Evolutionary conservation across 2,329 filamentous ascomycete species (phyloP).

Genomic region (Stachybotrys chartarum): DNA sequence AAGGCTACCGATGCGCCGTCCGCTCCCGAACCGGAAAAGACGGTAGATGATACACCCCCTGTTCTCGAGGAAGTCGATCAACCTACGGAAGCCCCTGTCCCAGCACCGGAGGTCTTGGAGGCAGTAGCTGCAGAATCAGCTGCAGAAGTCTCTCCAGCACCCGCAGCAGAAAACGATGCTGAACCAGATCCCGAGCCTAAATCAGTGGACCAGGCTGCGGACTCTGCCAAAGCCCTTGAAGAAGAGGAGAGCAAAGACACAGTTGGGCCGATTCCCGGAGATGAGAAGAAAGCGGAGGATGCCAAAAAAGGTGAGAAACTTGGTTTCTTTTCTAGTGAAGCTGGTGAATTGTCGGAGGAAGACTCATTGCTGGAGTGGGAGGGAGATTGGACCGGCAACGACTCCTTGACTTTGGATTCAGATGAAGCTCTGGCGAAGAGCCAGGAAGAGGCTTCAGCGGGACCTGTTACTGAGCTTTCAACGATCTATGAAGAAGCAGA

Average conservation of each 20-base stretch:
- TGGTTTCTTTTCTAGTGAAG: conserved; percentile 29
- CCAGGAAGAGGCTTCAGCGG: conserved; percentile 9
- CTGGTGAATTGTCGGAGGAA: conserved; percentile 25
- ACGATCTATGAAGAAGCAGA: neutral
- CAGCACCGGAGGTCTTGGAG: neutral
- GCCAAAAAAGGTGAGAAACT: conserved; percentile 37
- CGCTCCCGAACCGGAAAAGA: neutral
- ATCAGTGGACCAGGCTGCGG: conserved; percentile 1
- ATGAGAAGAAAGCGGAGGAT: conserved; percentile 22
- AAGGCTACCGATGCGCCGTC: neutral
- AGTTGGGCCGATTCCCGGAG: conserved; percentile 28
- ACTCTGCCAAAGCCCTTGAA: conserved; percentile 9
- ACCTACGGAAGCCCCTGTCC: neutral
- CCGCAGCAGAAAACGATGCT: conserved; percentile 2
- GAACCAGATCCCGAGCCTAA: conserved; percentile 2
- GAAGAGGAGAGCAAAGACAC: conserved; percentile 31
- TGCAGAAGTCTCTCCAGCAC: conserved; percentile 1
- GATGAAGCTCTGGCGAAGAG: conserved; percentile 13
- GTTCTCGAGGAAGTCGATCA: neutral
- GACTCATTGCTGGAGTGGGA: conserved; percentile 16
- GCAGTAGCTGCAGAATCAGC: neutral
- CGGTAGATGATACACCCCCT: neutral
- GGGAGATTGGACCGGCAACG: conserved; percentile 14
- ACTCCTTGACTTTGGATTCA: conserved; percentile 19
- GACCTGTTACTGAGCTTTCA: conserved; percentile 16